These are phyloP conservation scores for Fusarium luffae DNA, from an alignment of 2,329 filamentous ascomycete species.

Conservation along the genomic window DNA sequence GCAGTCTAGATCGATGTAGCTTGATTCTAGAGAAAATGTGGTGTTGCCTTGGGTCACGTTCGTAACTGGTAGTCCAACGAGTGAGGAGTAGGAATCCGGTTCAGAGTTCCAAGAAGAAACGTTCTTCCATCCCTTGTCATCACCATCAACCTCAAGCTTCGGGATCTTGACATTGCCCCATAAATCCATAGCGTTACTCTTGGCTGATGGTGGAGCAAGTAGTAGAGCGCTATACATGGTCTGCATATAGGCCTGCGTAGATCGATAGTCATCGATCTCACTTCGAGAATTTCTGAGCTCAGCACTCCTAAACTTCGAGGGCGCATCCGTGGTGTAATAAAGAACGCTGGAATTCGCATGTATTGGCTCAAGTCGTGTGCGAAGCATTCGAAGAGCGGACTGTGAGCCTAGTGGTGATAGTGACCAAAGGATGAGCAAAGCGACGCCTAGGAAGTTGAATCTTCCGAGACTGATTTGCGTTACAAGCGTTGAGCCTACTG, in stretches of 20 bases:
- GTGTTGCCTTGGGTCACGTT: neutral
- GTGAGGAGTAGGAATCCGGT: neutral
- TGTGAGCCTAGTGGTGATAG: neutral
- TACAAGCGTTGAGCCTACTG: constrained; percentile 3
- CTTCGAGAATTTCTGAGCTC: neutral
- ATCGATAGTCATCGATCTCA: neutral
- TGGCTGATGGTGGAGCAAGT: neutral
- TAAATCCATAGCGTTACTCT: constrained; percentile 4
- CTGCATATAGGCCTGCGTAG: neutral
- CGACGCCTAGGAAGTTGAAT: neutral
- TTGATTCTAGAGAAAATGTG: neutral
- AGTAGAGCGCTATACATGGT: constrained; percentile 1
- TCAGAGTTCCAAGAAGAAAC: neutral
- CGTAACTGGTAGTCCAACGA: neutral
- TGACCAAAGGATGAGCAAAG: neutral
- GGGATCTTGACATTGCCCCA: constrained; percentile 28
- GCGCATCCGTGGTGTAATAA: neutral
- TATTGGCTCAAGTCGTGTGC: neutral
- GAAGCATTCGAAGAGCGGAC: neutral
- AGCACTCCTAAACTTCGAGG: neutral
- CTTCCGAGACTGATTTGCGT: neutral
- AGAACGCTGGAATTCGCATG: neutral
- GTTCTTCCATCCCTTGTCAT: neutral
- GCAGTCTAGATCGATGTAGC: neutral
- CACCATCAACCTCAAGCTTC: neutral